phyloP scores from a whole-genome alignment of 73 alveolate genomes.

The Halteria grandinella region DNA sequence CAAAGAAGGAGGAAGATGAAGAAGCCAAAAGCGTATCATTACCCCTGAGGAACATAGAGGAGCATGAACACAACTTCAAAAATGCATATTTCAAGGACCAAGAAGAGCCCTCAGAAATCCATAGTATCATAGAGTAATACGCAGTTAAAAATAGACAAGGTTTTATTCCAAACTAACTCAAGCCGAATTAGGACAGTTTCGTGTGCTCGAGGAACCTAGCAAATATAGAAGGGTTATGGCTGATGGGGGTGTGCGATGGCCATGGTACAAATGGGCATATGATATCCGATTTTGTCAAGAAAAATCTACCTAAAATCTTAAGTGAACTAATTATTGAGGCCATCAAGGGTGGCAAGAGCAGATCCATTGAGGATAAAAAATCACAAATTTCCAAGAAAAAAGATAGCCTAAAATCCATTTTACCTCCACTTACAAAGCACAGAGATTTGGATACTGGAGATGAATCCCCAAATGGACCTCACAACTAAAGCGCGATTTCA shows the following conservation, averaged over 20 bases:
- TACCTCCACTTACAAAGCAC: constrained; percentile 14
- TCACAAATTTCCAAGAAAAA: constrained; percentile 6
- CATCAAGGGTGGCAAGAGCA: background rate
- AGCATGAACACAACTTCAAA: too few species aligned
- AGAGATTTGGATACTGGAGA: background rate
- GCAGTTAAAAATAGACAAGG: constrained; percentile 67
- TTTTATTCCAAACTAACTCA: constrained; percentile 47
- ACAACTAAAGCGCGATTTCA: background rate
- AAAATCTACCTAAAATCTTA: constrained; percentile 70
- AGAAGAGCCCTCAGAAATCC: too few species aligned
- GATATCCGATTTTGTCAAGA: constrained; percentile 85
- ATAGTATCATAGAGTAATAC: too few species aligned
- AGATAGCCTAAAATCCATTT: constrained; percentile 10
- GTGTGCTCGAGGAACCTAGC: constrained; percentile 48
- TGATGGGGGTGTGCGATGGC: constrained; percentile 96
- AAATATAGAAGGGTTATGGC: constrained; percentile 68
- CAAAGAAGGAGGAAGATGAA: too few species aligned
- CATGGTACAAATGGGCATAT: constrained; percentile 97
- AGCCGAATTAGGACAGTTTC: constrained; percentile 63
- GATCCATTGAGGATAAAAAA: background rate
- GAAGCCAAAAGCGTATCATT: too few species aligned
- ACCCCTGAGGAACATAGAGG: too few species aligned
- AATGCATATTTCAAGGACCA: too few species aligned
- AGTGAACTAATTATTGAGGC: background rate
- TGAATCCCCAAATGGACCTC: background rate